Conservation (phyloP, 306 rosid genomes). For the Prosopis cineraria region DNA sequence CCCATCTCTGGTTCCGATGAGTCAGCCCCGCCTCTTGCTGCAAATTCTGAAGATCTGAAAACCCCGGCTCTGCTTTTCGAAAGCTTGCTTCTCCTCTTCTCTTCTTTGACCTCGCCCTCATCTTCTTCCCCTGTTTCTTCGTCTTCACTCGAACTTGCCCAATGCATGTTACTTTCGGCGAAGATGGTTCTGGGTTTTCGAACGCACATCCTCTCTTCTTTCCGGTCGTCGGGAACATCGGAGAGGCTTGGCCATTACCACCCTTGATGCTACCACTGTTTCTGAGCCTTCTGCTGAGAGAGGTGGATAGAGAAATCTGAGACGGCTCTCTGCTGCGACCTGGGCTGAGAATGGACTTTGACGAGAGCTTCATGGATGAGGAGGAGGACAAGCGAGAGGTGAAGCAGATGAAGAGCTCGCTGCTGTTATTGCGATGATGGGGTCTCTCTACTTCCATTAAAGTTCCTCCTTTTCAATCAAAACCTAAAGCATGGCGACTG, state of each 20-base stretch:
- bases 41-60: slow-evolving; percentile 37
- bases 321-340: slow-evolving; percentile 48
- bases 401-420: slow-evolving; percentile 67
- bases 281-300: slow-evolving; percentile 60
- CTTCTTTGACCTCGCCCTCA: slow-evolving; percentile 68
- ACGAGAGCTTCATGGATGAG: slow-evolving; percentile 63
- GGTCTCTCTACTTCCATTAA: slow-evolving; percentile 55
- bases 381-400: slow-evolving; percentile 62
- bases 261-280: slow-evolving; percentile 61
- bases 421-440: slow-evolving; percentile 31
- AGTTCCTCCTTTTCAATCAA: background rate
- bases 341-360: slow-evolving; percentile 64
- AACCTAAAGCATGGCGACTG: slow-evolving; percentile 30
- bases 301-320: slow-evolving; percentile 66
- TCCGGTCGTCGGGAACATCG: slow-evolving; percentile 59
- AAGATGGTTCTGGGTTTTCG: slow-evolving; percentile 71
- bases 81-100: slow-evolving; percentile 72
- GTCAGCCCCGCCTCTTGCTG: slow-evolving; percentile 53
- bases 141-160: slow-evolving; percentile 96
- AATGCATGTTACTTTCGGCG: slow-evolving; percentile 76
- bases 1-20: slow-evolving; percentile 85
- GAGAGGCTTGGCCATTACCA: slow-evolving; percentile 64
- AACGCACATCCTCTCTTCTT: slow-evolving; percentile 53
- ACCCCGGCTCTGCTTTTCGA: slow-evolving; percentile 46
- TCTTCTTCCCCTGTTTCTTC: slow-evolving; percentile 86